Evolutionary conservation across 2,329 filamentous ascomycete species (phyloP), one percentile per base, ranked within the genome.

Genomic region (Herpotrichia juniperi): DNA sequence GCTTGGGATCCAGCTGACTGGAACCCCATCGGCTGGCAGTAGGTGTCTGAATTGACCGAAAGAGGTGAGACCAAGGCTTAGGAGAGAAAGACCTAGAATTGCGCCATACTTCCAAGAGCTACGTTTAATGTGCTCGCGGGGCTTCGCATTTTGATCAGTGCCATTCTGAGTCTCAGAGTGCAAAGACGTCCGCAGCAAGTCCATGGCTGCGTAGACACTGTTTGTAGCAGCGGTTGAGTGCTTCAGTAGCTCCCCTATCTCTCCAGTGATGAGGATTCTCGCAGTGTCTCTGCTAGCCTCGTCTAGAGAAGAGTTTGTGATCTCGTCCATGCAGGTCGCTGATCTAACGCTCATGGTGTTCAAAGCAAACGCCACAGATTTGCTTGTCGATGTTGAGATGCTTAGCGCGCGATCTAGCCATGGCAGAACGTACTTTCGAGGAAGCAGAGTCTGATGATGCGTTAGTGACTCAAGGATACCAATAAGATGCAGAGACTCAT

Each of bases 221-320:
- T 53, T 34, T 7, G 62, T 58, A 11, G 61, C 55, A 8, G 21
- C 34, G 0, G 59, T 57, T 7, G 51, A 54, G 40, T 61, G 42
- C 26, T 59, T 53, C 9, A 62, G 24, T 10, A 66, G 19, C 39
- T 61, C 56, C 21, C 44, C 44, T 14, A 63, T 26, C 30, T 64
- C 62, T 6, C 16, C 32, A 7, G 51, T 51, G 8, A 63, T 55
- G 3, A 46, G 14, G 6, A 37, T 19, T 6, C 51, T 53, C 3
- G 56, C 48, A 21, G 34, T 17, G 17, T 46, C 48, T 28, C 58
- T 53, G 9, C 14, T 25, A 14, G 47, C 46, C 7, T 50, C 46
- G 39, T 32, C 46, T 42, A 56, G 19, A 5, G 46, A 21, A 0
- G 58, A 58, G 14, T 28, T 25, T 7, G 53, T 54, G 17, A 56